Conservation (phyloP, 78 protist species). For the Anaeramoeba ignava region DNA sequence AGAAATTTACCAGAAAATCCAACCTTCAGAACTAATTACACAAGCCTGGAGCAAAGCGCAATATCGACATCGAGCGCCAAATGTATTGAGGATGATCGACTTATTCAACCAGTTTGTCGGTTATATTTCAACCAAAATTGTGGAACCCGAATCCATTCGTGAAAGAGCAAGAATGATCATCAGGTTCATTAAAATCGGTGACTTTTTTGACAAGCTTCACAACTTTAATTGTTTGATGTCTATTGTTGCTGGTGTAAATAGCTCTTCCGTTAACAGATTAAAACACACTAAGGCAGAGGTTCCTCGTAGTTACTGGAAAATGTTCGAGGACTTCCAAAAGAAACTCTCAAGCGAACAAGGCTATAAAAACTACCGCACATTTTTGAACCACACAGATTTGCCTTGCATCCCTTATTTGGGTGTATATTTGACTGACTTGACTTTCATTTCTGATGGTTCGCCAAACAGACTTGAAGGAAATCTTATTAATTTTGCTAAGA, state of each 20-base stretch:
- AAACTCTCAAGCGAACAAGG: neutral
- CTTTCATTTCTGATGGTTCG: constrained; percentile 2
- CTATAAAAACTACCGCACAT: neutral
- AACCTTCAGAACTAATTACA: neutral
- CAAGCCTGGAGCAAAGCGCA: neutral
- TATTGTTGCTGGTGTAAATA: neutral
- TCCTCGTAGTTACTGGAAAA: neutral
- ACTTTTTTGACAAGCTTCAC: neutral
- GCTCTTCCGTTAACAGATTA: neutral
- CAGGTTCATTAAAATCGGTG: neutral
- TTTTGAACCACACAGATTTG: neutral
- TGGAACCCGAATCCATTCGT: neutral
- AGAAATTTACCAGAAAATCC: neutral
- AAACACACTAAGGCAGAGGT: neutral
- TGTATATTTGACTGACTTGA: neutral
- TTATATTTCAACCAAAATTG: neutral
- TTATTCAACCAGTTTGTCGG: neutral
- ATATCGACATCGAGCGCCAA: neutral
- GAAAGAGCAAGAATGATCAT: neutral
- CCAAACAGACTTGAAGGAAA: neutral
- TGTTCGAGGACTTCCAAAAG: neutral
- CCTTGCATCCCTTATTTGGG: neutral
- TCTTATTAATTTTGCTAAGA: neutral
- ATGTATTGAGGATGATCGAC: neutral
- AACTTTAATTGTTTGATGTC: neutral